Evolutionary conservation across 2,329 filamentous ascomycete species (phyloP), one percentile per base, ranked within the genome.

Genomic region (Cladosporium phlei): DNA sequence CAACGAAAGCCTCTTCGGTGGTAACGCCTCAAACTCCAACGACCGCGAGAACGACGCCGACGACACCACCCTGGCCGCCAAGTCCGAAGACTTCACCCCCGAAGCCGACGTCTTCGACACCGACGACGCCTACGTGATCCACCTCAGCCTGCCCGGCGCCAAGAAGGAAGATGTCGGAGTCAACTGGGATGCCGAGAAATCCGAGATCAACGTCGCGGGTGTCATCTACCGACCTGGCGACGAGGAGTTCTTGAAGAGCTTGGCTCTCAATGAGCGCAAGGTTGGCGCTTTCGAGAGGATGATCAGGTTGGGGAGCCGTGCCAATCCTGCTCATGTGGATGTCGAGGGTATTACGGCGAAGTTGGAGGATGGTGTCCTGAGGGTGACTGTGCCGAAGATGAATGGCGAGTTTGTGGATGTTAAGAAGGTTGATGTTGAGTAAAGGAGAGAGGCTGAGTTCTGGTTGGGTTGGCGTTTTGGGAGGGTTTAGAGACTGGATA

Each of bases 21-120:
- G 55, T 25, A 52, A 34, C 40, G n/a, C n/a, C n/a, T n/a, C n/a
- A n/a, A n/a, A n/a, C n/a, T n/a, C n/a, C n/a, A n/a, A n/a, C n/a
- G n/a, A n/a, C n/a, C n/a, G n/a, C n/a, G n/a, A n/a, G n/a, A 33
- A 33, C 30, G 54, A 7, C 20, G 16, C 46, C 43, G 49, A 46
- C 34, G 54, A 50, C 25, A 37, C 42, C 28, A 51, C 46, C 7
- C 33, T 46, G 34, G 59, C 68, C 43, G 82, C 83, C 60, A 62
- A 64, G 28, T 46, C 54, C 21, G 59, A 61, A 44, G 63, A 71
- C 48, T 85, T 86, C 64, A 65, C 66, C 4, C 84, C 85, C 1
- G 80, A 83, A n/a, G 71, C 83, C 46, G 88, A 94, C 62, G 69
- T 90, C 53, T 93, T 91, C 71, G 78, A 84, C 62, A 85, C 82